These are phyloP conservation scores for Gardenia jasminoides DNA, from an alignment of 257 asterid species.

Conservation along the genomic window DNA sequence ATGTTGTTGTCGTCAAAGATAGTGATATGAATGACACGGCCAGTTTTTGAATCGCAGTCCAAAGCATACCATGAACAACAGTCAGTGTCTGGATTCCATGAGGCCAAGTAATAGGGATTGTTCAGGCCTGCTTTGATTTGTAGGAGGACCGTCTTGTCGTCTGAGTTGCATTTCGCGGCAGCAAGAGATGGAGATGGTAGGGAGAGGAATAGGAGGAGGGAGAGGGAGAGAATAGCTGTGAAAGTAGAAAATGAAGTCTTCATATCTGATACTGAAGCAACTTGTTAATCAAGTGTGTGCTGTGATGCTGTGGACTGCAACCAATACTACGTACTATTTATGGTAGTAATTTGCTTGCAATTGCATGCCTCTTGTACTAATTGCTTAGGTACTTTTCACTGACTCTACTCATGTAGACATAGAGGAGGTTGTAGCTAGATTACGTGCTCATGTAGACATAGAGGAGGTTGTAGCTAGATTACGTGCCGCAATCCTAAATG, in stretches of 20 bases:
- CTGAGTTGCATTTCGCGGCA: slow-evolving; percentile 43
- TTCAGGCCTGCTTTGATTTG: slow-evolving; percentile 47
- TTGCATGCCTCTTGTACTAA: neutral
- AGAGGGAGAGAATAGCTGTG: too few species aligned
- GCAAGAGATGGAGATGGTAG: too few species aligned
- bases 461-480: too few species aligned
- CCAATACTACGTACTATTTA: too few species aligned
- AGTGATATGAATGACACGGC: slow-evolving; percentile 38
- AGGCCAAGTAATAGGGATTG: slow-evolving; percentile 44
- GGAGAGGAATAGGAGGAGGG: too few species aligned
- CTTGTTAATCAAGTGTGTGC: too few species aligned
- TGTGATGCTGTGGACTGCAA: neutral
- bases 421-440: too few species aligned
- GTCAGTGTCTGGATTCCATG: slow-evolving; percentile 53
- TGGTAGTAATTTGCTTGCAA: neutral
- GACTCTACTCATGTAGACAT: neutral
- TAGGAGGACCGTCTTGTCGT: slow-evolving; percentile 54
- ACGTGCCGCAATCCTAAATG: too few species aligned
- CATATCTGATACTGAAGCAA: too few species aligned
- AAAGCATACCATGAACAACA: slow-evolving; percentile 57
- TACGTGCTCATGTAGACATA: neutral
- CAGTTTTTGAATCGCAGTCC: slow-evolving; percentile 40
- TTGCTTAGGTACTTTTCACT: too few species aligned
- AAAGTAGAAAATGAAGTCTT: too few species aligned
- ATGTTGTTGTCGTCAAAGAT: slow-evolving; percentile 26